Percentiles rank a stretch among this genome's conserved stretches.
These are phyloP conservation scores for Paecilomyces fulvus DNA, from an alignment of 2,329 filamentous ascomycete species.

Conservation along the genomic window DNA sequence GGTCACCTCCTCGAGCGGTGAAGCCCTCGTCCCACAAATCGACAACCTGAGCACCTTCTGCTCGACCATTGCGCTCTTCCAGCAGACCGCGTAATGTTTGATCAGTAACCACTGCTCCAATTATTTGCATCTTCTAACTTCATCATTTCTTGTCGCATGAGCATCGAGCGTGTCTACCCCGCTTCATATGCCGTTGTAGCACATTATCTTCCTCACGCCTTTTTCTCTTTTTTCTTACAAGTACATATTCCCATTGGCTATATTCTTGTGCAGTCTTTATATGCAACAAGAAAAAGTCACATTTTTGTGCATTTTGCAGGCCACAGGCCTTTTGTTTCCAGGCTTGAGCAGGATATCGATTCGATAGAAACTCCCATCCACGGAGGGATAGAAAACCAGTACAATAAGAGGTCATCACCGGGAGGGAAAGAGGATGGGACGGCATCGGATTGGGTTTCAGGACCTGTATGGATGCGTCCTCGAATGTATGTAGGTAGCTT, in stretches of 20 bases:
- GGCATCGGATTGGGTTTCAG: not conserved
- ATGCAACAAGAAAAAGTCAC: not conserved
- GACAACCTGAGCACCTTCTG: constrained; percentile 37
- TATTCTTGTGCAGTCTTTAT: not conserved
- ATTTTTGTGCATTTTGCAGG: not conserved
- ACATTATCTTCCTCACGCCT: not conserved
- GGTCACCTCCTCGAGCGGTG: constrained; percentile 44
- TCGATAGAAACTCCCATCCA: not conserved
- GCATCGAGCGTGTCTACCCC: not conserved
- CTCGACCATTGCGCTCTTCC: constrained; percentile 37
- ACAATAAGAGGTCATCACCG: not conserved
- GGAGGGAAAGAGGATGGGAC: not conserved
- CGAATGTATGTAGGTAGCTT: not conserved
- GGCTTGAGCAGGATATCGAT: not conserved
- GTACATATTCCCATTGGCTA: not conserved
- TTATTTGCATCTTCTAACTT: not conserved
- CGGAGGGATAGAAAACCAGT: not conserved
- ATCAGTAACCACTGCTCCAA: not conserved
- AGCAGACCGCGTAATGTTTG: constrained; percentile 14
- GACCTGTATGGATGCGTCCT: not conserved
- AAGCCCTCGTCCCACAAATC: constrained; percentile 27
- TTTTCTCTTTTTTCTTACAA: not conserved
- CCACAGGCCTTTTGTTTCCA: not conserved
- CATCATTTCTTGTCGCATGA: not conserved
- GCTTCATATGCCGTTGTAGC: not conserved